These are phyloP conservation scores for Phytophthora rubi DNA, from an alignment of 352 stramenopile species.

Conservation along the genomic window DNA sequence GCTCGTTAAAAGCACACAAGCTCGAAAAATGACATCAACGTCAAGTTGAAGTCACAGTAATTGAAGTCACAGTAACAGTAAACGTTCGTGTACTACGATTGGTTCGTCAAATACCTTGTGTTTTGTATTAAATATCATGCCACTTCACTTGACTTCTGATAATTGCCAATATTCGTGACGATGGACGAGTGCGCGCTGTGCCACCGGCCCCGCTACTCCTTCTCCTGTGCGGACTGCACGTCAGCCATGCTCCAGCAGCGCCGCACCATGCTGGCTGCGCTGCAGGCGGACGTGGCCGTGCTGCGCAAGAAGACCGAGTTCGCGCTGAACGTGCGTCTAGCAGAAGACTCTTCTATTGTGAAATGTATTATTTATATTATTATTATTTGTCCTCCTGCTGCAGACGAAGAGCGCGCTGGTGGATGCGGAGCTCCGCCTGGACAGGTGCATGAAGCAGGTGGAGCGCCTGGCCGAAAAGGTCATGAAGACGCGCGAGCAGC, in stretches of 20 bases:
- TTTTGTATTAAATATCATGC: neutral
- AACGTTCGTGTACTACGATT: conserved; percentile 1
- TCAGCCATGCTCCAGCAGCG: conserved; percentile 76
- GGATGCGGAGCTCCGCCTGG: conserved; percentile 56
- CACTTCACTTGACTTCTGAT: conserved; percentile 5
- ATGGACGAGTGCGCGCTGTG: conserved; percentile 74
- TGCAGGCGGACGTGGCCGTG: conserved; percentile 82
- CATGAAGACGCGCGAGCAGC: conserved; percentile 72
- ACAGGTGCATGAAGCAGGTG: conserved; percentile 63
- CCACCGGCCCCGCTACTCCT: conserved; percentile 46
- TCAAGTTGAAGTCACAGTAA: neutral
- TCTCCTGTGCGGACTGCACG: conserved; percentile 73
- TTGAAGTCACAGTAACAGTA: no score
- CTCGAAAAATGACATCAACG: conserved; percentile 5
- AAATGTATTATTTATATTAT: neutral
- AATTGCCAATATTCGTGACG: conserved; percentile 3
- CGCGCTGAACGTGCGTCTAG: conserved; percentile 57
- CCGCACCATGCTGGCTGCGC: conserved; percentile 71
- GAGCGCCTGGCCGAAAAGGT: conserved; percentile 62
- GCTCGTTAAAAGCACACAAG: neutral
- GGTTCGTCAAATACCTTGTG: neutral
- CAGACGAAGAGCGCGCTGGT: conserved; percentile 62
- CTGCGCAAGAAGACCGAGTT: conserved; percentile 82
- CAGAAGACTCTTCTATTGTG: conserved; percentile 1
- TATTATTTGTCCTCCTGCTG: neutral